Conservation (phyloP, 305 asterid species). For the Solanum chacoense region DNA sequence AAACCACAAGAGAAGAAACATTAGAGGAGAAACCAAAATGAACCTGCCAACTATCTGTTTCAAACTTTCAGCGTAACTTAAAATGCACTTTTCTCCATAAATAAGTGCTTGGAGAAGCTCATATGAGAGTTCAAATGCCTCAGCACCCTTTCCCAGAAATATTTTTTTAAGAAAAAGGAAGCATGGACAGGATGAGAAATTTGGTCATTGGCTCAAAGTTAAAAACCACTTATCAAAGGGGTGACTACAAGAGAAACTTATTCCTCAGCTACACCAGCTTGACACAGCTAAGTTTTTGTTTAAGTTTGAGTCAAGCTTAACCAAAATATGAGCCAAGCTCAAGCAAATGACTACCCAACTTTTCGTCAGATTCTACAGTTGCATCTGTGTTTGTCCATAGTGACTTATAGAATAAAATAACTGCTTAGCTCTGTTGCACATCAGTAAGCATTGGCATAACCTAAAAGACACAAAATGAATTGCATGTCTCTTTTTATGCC, state of each 20-base stretch:
- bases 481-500: neutral
- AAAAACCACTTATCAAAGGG: neutral
- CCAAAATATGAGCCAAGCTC: neutral
- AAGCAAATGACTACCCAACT: neutral
- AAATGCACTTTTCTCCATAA: neutral
- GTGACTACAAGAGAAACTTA: neutral
- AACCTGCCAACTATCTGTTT: neutral
- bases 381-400: neutral
- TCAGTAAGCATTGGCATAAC: neutral
- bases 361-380: neutral
- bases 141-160: neutral
- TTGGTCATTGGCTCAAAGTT: neutral
- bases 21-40: constrained; percentile 9
- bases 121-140: neutral
- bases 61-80: neutral
- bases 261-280: neutral
- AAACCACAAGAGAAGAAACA: constrained; percentile 9
- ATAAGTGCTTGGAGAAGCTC: neutral
- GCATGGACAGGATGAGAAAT: neutral
- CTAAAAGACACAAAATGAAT: neutral
- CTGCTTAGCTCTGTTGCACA: neutral
- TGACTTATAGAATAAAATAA: neutral
- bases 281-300: neutral
- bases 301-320: neutral
- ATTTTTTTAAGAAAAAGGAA: neutral